Base-by-base conservation (phyloP, 2,329 filamentous ascomycete genomes). In the Stachybotrys chlorohalonatus region DNA sequence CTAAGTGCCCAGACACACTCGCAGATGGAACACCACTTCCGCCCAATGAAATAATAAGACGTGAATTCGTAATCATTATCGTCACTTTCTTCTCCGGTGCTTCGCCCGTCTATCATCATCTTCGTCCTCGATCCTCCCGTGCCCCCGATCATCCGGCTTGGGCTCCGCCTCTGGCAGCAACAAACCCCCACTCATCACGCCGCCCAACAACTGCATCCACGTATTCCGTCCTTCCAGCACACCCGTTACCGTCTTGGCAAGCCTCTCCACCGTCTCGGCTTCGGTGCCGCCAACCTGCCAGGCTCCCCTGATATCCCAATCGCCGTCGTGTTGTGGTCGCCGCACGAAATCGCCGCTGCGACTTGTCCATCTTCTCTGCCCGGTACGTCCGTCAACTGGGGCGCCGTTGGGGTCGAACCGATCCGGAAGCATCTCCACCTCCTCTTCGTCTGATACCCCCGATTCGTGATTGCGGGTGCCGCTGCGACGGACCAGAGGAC, bases 231-330 rank as follows among this genome's bases (percentile, higher is more conserved):
- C 68, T 32, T 65, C 66, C 11, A 71, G 58, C 47, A 63, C 64
- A 17, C 60, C 61, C 46, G 63, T 64, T 3, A 69, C 57, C 42
- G 59, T 58, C 49, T 58, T 61, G 32, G 64, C 63, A 7, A 68
- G 52, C 16, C 59, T 62, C 36, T 78, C 73, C 5, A 78, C 70
- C 31, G 66, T 63, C 52, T 72, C 70, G 1, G 61, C 59, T 30
- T 80, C 74, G 0, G 74, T 75, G 6, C 75, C 74, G 2, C 65
- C 69, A 0, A 79, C 66, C 30, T 72, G 70, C 77, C 77, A 80
- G 13, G 69, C 66, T 0, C 76, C 76, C 0, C 60, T 64, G 15
- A 75, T 62, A 11, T 73, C 62, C 63, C 65, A 69, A 7, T 70
- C 72, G 2, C 67, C 68, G 1, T 57, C 56, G n/a, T 57, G 54